phyloP scores from a whole-genome alignment of 176 grass and related monocot species.

The Phoenix roebelenii region DNA sequence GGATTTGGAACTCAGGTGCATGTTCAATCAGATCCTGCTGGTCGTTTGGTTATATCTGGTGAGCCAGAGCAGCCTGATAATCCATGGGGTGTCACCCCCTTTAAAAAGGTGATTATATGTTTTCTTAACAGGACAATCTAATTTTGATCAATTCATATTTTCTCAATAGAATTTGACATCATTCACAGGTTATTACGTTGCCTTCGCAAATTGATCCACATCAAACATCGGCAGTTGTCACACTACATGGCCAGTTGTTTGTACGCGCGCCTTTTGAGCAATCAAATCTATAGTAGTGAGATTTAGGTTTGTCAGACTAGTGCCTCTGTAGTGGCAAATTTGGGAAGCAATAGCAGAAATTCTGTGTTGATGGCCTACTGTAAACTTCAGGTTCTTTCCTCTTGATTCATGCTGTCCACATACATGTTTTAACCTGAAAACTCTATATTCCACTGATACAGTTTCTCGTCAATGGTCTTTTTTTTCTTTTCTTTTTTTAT shows the following conservation, averaged over 20 bases:
- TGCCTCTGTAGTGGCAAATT: too few relatives aligned
- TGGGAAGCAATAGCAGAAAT: not conserved
- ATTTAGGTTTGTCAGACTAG: too few relatives aligned
- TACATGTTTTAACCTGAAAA: too few relatives aligned
- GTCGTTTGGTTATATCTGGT: conserved; percentile 85
- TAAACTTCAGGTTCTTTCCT: too few relatives aligned
- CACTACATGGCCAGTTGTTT: conserved; percentile 93
- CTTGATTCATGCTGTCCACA: too few relatives aligned
- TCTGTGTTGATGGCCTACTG: conserved; percentile 14
- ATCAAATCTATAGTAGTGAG: conserved; percentile 44
- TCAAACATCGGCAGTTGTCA: conserved; percentile 93
- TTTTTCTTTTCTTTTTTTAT: too few relatives aligned
- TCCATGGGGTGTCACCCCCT: conserved; percentile 92
- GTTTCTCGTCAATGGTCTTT: too few relatives aligned
- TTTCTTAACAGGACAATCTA: conserved; percentile 1
- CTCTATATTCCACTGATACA: too few relatives aligned
- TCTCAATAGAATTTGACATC: conserved; percentile 11
- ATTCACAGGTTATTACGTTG: conserved; percentile 74
- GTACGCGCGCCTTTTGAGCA: conserved; percentile 87
- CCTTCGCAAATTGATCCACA: conserved; percentile 92
- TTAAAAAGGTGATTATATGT: conserved; percentile 59
- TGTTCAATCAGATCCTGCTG: conserved; percentile 95
- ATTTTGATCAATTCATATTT: too few relatives aligned
- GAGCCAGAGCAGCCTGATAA: conserved; percentile 92
- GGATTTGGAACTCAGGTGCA: conserved; percentile 52